Evolutionary conservation across 2,329 filamentous ascomycete species (phyloP), one percentile per base, ranked within the genome.

Genomic region (Fonsecaea nubica): DNA sequence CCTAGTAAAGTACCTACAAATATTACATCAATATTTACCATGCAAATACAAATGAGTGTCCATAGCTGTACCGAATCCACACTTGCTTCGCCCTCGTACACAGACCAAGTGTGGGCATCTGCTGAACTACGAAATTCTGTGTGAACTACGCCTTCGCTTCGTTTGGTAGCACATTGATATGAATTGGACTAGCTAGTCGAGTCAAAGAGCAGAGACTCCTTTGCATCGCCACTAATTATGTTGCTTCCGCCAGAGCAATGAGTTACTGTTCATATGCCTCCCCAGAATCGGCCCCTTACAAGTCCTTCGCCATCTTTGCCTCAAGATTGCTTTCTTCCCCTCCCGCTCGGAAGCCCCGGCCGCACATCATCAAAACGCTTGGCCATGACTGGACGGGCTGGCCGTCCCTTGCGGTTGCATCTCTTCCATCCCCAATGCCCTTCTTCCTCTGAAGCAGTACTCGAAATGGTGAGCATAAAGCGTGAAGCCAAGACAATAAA

Each of bases 211-310:
- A 25, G 25, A 48, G 65, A 58, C 62, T 65, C 40, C 35, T 52
- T 56, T 59, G 62, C 55, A 42, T 58, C 33, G 55, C 60, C 59
- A 25, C 55, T 68, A 63, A 70, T 70, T 70, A 70, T 68, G 65
- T 66, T 65, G 63, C 58, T 64, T 64, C 61, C n/a, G 58, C 67
- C 63, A 36, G 63, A 64, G 64, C 60, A 63, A 63, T 48, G 63
- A 68, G 64, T 69, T 62, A 63, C 68, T 70, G 65, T 57, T 55
- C 65, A 64, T 68, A 62, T 56, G 62, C 71, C 40, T 69, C 71
- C 69, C 68, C 70, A 64, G 69, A 71, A 68, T 69, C 72, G n/a
- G 68, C 67, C 72, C 72, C 67, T 72, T 53, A 70, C 72, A 73
- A 62, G 58, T 71, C 72, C 69, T 64, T 64, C 72, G 58, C 68